Evolutionary conservation across 192 early-diverging fungal genomes (phyloP), one percentile per base, ranked within the genome.

Genomic region (Mortierella hygrophila): DNA sequence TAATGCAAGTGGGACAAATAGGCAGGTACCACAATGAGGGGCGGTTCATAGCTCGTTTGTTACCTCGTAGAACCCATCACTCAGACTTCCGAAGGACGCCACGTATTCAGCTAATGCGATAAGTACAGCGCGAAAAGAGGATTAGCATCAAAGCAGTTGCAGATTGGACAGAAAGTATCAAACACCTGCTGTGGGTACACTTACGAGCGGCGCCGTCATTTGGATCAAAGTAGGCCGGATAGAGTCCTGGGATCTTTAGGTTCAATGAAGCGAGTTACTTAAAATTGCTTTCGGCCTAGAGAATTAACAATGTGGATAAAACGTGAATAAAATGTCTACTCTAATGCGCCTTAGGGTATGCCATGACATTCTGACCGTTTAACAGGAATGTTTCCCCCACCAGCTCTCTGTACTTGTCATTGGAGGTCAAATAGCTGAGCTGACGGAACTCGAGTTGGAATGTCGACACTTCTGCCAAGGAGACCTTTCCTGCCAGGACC

Each of bases 371-470:
- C 44, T 63, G 7, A 70, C 37, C 44, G 23, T 26, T 46, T 23
- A 26, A 32, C 0, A 21, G 26, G 7, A 29, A 40, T 40, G 38
- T 40, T 60, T 6, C 52, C 54, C 93, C 89, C 32, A 90, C 95
- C 26, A 90, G 77, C 40, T 91, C 83, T 81, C 87, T 81, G 84
- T 93, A 96, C 77, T 82, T 92, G 49, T 87, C 49, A 71, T 95
- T 83, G 16, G 89, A 89, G 0, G 94, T 95, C 15, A 95, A 63
- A 49, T 93, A 86, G 6, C 91, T 82, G n/a, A 97, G 89, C 41
- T 94, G 93, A 47, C 94, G 93, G 81, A 94, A 94, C 88, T 96
- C 95, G 10, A 96, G 79, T 88, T 96, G 95, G 40, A 96, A 72
- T 0, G 95, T 93, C n/a, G 94, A 93, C 2, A 92, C 93, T 88